These are phyloP conservation scores for Aspergillus diversus DNA, from an alignment of 495 filamentous ascomycete species.

Conservation along the genomic window DNA sequence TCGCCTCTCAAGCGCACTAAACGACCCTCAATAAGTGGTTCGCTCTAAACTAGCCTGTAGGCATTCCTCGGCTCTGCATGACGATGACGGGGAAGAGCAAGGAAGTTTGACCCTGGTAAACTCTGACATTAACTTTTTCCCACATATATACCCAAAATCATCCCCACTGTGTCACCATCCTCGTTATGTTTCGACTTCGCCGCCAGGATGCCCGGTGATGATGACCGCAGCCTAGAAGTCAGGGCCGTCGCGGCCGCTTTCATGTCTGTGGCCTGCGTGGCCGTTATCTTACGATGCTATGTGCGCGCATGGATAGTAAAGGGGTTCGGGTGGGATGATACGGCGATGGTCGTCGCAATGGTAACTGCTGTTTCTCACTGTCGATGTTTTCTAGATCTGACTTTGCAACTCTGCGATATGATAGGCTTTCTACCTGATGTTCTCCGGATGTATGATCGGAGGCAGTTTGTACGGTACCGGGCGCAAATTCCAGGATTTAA, in stretches of 20 bases:
- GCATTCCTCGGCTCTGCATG: neutral
- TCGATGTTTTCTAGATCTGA: neutral
- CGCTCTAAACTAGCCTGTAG: neutral
- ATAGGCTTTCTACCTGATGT: conserved; percentile 32
- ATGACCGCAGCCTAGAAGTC: conserved; percentile 37
- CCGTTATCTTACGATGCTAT: conserved; percentile 48
- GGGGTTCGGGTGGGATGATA: conserved; percentile 50
- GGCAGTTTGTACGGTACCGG: conserved; percentile 44
- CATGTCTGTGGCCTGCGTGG: conserved; percentile 37
- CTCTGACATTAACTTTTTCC: no score
- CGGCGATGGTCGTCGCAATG: conserved; percentile 40
- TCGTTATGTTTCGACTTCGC: neutral
- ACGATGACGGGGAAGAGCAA: neutral
- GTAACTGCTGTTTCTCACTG: conserved; percentile 19
- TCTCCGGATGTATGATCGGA: conserved; percentile 45
- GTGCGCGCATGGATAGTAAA: conserved; percentile 45
- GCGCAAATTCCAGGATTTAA: conserved; percentile 30
- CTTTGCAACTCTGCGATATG: neutral
- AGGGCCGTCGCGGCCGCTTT: conserved; percentile 42
- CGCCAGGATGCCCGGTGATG: conserved; percentile 22
- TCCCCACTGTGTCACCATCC: no score
- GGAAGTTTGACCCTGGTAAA: no score
- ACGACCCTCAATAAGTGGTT: neutral
- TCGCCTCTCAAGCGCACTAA: neutral
- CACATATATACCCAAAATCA: no score